A percentile compares a stretch with the other conserved stretches of the same genome.
Evolutionary conservation across 1,284 basidiomycete genomes (phyloP).

Genomic region (Austroboletus novae-zelandiae): DNA sequence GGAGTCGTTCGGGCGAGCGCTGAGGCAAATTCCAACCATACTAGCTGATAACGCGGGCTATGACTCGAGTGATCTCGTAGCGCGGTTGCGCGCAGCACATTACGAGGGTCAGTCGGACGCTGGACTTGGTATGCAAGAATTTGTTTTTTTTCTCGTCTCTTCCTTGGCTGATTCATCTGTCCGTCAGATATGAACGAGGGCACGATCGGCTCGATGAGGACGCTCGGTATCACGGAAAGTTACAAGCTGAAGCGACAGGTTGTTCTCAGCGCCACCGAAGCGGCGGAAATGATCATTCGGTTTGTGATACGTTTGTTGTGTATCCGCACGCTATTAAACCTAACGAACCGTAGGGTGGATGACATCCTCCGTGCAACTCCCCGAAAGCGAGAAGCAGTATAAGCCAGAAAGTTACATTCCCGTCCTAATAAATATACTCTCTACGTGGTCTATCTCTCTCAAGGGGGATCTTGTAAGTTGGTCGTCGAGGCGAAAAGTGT

Average conservation of each 20-base stretch:
- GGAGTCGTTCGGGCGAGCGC: slow-evolving; percentile 86
- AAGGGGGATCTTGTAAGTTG: too few species aligned
- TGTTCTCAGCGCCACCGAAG: slow-evolving; percentile 91
- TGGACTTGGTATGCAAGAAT: slow-evolving; percentile 65
- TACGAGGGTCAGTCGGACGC: slow-evolving; percentile 85
- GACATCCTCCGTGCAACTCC: slow-evolving; percentile 68
- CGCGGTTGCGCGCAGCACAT: slow-evolving; percentile 89
- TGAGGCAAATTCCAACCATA: slow-evolving; percentile 95
- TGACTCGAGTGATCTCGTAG: slow-evolving; percentile 94
- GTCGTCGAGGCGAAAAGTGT: too few species aligned
- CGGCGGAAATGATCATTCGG: slow-evolving; percentile 98
- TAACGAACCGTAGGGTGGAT: slow-evolving; percentile 49
- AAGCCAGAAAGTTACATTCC: background rate
- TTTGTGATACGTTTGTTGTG: slow-evolving; percentile 41
- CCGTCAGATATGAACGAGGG: slow-evolving; percentile 83
- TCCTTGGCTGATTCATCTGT: background rate
- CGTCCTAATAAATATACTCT: too few species aligned
- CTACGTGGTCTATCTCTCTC: too few species aligned
- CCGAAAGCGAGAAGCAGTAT: slow-evolving; percentile 64
- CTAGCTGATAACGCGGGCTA: slow-evolving; percentile 97
- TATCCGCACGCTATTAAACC: slow-evolving; percentile 1
- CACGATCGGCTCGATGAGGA: slow-evolving; percentile 82
- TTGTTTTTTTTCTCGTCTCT: background rate
- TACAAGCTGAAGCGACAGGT: slow-evolving; percentile 98
- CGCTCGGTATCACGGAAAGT: slow-evolving; percentile 90